These are phyloP conservation scores for Pseudozyma thailandica DNA, from an alignment of 1,284 basidiomycete genomes.

Conservation along the genomic window DNA sequence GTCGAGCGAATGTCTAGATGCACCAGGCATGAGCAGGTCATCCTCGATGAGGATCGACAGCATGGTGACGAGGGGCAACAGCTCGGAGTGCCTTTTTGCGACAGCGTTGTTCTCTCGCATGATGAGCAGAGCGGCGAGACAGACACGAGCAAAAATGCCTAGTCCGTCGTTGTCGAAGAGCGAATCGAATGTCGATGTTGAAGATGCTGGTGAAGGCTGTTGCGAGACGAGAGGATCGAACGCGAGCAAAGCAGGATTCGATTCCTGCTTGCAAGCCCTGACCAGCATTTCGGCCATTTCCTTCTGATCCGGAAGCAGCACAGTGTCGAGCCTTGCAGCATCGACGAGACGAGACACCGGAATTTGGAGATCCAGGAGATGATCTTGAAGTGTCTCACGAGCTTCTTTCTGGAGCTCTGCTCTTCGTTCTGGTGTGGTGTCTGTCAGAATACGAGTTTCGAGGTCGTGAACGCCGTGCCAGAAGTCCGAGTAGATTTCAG, in stretches of 20 bases:
- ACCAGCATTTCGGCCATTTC: conserved; percentile 34
- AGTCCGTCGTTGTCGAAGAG: conserved; percentile 72
- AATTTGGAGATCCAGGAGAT: conserved; percentile 38
- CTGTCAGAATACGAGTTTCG: background rate
- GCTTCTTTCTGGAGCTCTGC: conserved; percentile 15
- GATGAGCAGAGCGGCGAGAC: conserved; percentile 74
- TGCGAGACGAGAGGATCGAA: conserved; percentile 38
- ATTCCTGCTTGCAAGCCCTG: conserved; percentile 16
- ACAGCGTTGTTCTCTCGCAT: conserved; percentile 75
- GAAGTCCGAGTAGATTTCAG: background rate
- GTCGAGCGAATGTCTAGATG: conserved; percentile 40
- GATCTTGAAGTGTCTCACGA: conserved; percentile 17
- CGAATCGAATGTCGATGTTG: conserved; percentile 3
- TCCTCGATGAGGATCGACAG: conserved; percentile 69
- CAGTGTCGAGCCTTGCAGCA: conserved; percentile 2
- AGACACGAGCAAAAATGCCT: conserved; percentile 76
- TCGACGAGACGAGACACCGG: conserved; percentile 20
- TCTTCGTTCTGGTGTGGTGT: conserved; percentile 3
- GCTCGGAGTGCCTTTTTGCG: conserved; percentile 75
- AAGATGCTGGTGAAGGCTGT: background rate
- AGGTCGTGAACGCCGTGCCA: background rate
- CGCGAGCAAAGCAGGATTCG: conserved; percentile 32
- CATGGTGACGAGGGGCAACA: conserved; percentile 68
- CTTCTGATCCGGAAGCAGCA: conserved; percentile 21
- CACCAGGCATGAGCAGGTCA: conserved; percentile 70